A percentile compares a stretch with the other conserved stretches of the same genome.
These are phyloP conservation scores for Hypericum androsaemum DNA, from an alignment of 345 rosid genomes.

Conservation along the genomic window DNA sequence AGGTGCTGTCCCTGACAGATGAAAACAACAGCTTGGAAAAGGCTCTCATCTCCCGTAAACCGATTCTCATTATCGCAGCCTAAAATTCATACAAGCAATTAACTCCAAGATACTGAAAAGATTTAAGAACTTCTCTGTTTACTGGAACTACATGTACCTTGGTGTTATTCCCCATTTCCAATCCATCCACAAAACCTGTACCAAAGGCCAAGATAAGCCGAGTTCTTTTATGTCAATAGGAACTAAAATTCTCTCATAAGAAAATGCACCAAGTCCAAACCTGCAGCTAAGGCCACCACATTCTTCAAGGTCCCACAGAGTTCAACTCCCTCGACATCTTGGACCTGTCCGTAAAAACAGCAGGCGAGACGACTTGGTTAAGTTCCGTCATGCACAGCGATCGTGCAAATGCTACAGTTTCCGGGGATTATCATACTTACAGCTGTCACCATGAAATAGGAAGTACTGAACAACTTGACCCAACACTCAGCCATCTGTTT, in stretches of 20 bases:
- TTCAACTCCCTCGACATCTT: conserved; percentile 94
- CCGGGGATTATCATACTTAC: conserved; percentile 30
- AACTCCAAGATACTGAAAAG: not conserved
- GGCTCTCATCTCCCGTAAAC: conserved; percentile 85
- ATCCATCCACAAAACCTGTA: conserved; percentile 84
- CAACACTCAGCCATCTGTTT: conserved; percentile 64
- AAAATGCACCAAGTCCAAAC: conserved; percentile 18
- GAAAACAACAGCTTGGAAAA: conserved; percentile 77
- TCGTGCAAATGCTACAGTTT: not conserved
- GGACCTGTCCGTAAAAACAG: conserved; percentile 37
- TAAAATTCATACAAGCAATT: conserved; percentile 15
- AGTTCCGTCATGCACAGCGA: too few relatives aligned
- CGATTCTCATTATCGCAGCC: conserved; percentile 99
- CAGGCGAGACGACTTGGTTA: not conserved
- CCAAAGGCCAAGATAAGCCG: conserved; percentile 8
- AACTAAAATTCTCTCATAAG: too few relatives aligned
- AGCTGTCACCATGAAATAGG: conserved; percentile 78
- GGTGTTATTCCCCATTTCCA: conserved; percentile 95
- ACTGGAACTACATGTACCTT: conserved; percentile 39
- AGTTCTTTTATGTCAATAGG: too few relatives aligned
- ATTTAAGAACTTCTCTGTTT: too few relatives aligned
- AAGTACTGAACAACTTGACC: conserved; percentile 79
- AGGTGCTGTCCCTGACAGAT: conserved; percentile 74
- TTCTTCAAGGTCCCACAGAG: conserved; percentile 94
- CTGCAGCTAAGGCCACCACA: conserved; percentile 91